Percentiles rank a stretch among this genome's conserved stretches.
These are phyloP conservation scores for Debaryomyces sp. DNA, from an alignment of 1,139 yeast species.

Conservation along the genomic window DNA sequence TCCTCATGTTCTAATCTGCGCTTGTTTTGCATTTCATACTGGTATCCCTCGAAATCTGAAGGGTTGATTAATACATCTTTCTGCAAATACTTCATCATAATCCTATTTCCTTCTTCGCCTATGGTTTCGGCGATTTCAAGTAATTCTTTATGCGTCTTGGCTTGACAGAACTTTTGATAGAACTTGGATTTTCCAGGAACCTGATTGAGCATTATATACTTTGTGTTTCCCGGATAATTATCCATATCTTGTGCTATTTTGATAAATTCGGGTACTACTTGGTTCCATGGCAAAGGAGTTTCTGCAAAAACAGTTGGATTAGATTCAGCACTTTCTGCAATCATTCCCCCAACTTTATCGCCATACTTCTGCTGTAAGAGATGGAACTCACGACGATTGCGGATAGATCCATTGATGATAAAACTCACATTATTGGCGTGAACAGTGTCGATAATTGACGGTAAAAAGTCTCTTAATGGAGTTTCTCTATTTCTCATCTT, in stretches of 20 bases:
- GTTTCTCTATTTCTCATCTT: slow-evolving; percentile 87
- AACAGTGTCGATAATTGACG: slow-evolving; percentile 64
- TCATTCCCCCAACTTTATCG: slow-evolving; percentile 79
- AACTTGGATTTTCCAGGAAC: slow-evolving; percentile 75
- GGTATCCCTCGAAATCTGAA: slow-evolving; percentile 20
- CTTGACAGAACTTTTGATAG: slow-evolving; percentile 58
- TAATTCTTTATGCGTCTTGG: slow-evolving; percentile 60
- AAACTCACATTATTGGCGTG: slow-evolving; percentile 66
- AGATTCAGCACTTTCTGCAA: slow-evolving; percentile 86
- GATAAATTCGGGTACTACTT: slow-evolving; percentile 57
- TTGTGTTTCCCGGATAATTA: slow-evolving; percentile 71
- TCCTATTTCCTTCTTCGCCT: slow-evolving; percentile 33
- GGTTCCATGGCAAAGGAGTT: slow-evolving; percentile 56
- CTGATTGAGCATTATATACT: slow-evolving; percentile 76
- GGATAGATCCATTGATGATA: slow-evolving; percentile 79
- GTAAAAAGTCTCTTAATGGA: slow-evolving; percentile 70
- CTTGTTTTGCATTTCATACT: slow-evolving; percentile 6
- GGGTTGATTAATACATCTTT: slow-evolving; percentile 28
- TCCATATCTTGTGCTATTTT: slow-evolving; percentile 56
- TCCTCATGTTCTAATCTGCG: slow-evolving; percentile 6
- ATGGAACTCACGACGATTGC: slow-evolving; percentile 54
- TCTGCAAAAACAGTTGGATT: slow-evolving; percentile 75
- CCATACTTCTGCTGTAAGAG: slow-evolving; percentile 55
- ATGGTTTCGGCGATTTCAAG: slow-evolving; percentile 29
- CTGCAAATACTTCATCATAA: slow-evolving; percentile 38